Evolutionary conservation across 1,284 basidiomycete genomes (phyloP).

Genomic region (Rhodotorula sp.): DNA sequence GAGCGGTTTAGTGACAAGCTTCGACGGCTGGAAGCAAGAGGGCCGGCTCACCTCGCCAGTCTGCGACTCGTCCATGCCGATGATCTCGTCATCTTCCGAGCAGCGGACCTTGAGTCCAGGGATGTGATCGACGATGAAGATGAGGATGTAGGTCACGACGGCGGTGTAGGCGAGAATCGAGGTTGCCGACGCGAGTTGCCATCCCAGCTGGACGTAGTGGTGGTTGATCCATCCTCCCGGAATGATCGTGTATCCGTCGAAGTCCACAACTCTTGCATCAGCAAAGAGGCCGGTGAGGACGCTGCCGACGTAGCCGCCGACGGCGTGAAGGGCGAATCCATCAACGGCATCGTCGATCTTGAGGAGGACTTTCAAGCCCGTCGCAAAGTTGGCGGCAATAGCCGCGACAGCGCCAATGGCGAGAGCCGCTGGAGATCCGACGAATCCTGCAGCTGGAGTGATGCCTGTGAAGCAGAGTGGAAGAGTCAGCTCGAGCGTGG

Average conservation of each 20-base stretch:
- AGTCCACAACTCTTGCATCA: constrained; percentile 74
- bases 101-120: constrained; percentile 78
- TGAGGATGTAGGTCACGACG: constrained; percentile 71
- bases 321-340: constrained; percentile 35
- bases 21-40: background rate
- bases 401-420: constrained; percentile 82
- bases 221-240: constrained; percentile 78
- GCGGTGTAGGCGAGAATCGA: constrained; percentile 65
- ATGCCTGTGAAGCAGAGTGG: background rate
- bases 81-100: constrained; percentile 78
- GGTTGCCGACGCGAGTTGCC: constrained; percentile 78
- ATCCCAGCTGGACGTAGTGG: constrained; percentile 74
- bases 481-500: background rate
- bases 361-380: constrained; percentile 33
- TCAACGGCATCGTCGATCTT: constrained; percentile 34
- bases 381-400: constrained; percentile 61
- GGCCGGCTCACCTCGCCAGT: constrained; percentile 2
- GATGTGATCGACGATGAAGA: constrained; percentile 90
- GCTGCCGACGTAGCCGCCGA: constrained; percentile 35
- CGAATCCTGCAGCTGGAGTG: constrained; percentile 69
- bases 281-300: constrained; percentile 57
- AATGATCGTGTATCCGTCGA: constrained; percentile 75
- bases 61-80: constrained; percentile 62
- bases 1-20: background rate
- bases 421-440: constrained; percentile 79